These are phyloP conservation scores for Pontederia crassipes DNA, from an alignment of 176 grass and related monocot genomes.

Conservation along the genomic window DNA sequence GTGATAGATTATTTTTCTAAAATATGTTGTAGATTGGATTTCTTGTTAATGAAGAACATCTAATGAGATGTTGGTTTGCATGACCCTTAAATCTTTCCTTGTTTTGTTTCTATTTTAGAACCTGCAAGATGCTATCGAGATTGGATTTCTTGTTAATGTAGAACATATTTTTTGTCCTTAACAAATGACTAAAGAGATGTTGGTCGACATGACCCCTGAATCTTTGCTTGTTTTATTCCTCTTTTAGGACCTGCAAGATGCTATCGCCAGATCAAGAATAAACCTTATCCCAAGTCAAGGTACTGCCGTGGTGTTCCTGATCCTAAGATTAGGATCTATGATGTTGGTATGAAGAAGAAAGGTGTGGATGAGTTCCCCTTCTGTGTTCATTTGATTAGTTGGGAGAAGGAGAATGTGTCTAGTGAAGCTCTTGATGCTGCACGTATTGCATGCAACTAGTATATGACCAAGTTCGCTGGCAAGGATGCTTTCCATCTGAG, in stretches of 20 bases:
- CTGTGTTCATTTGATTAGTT: constrained; percentile 41
- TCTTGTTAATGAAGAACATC: too few species aligned
- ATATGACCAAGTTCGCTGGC: constrained; percentile 40
- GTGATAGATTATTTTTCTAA: too few species aligned
- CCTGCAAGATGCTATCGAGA: too few species aligned
- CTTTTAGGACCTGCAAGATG: constrained; percentile 36
- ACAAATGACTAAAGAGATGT: too few species aligned
- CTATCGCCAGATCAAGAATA: constrained; percentile 54
- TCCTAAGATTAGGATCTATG: constrained; percentile 42
- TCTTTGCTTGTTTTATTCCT: too few species aligned
- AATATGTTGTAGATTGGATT: too few species aligned
- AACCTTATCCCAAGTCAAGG: constrained; percentile 37
- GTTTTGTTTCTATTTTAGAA: too few species aligned
- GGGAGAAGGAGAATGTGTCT: constrained; percentile 48
- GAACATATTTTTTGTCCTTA: too few species aligned
- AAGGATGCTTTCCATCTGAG: constrained; percentile 43
- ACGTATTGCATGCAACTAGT: constrained; percentile 54
- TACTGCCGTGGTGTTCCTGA: constrained; percentile 38
- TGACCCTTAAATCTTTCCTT: too few species aligned
- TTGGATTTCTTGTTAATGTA: too few species aligned
- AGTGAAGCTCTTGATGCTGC: constrained; percentile 41
- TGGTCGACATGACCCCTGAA: too few species aligned
- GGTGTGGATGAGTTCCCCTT: constrained; percentile 38
- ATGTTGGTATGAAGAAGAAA: constrained; percentile 38
- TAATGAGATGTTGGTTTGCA: too few species aligned